Evolutionary conservation across 257 asterid genomes (phyloP).

Genomic region (Asclepias syriaca): DNA sequence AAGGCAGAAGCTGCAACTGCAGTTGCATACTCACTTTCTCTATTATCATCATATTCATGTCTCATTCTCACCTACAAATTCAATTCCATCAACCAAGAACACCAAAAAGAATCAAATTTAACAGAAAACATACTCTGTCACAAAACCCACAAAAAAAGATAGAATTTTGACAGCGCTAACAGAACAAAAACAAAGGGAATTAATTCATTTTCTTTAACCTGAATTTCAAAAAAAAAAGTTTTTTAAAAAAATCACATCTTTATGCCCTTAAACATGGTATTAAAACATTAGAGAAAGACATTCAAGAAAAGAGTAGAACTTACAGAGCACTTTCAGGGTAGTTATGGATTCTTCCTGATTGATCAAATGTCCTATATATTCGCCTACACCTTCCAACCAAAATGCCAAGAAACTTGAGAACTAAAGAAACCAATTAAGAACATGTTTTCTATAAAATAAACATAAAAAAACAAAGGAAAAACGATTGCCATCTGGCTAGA

Average conservation of each 20-base stretch:
- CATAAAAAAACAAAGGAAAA: neutral
- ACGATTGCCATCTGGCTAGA: neutral
- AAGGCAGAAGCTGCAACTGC: slow-evolving; percentile 66
- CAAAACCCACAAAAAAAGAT: neutral
- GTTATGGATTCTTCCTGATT: neutral
- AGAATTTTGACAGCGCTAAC: neutral
- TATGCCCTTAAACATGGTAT: neutral
- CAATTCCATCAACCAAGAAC: neutral
- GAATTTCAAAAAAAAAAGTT: neutral
- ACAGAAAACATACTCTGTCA: neutral
- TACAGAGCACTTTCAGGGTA: neutral
- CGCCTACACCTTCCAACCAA: neutral
- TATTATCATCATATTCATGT: slow-evolving; percentile 32
- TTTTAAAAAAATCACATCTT: neutral
- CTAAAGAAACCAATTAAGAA: neutral
- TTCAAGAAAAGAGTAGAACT: neutral
- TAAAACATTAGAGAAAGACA: neutral
- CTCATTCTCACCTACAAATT: slow-evolving; percentile 9
- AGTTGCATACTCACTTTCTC: slow-evolving; percentile 38
- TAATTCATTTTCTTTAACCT: neutral
- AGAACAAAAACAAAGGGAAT: neutral
- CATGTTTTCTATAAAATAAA: neutral
- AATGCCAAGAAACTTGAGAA: slow-evolving; percentile 12
- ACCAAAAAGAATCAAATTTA: neutral
- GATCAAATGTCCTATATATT: neutral